Base-by-base conservation (phyloP, 192 early-diverging fungal species). In the Entomortierella chlamydospora region DNA sequence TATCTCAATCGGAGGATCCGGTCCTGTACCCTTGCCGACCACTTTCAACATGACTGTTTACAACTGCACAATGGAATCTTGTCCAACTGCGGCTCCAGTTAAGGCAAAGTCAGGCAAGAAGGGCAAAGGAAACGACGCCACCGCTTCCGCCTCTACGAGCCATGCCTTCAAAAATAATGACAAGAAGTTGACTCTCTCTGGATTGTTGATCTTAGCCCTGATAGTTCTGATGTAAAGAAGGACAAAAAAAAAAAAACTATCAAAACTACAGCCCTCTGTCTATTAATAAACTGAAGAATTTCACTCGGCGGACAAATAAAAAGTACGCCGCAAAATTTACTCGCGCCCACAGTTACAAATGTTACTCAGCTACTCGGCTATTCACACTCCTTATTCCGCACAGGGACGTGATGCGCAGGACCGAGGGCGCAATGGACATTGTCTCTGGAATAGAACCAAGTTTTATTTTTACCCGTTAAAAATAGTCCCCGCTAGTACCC, bases 1-100 rank as follows among this genome's bases (percentile, higher is more conserved):
- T 2, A 66, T 74, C 39, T 18, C 72, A 15, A 60, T 66, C 37
- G 64, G 64, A 12, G 72, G 57, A 29, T 60, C 64, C 23, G 58
- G 63, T 17, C 71, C 72, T 6, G 2, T 20, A 2, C 72, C 72
- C 0, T 8, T 67, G n/a, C 72, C 72, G 18, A 49, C 49, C n/a
- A 37, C 45, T 10, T 33, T 74, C 39, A 49, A 41, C 43, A 49
- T 57, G 20, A 33, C 49, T 2, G 42, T 55, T 5, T 73, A 59
- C 39, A 45, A 41, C 1, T 73, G 71, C 39, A 34, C 63, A 0
- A 30, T 66, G 33, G 34, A 34, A 15, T 51, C 63, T 12, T 73
- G 71, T 22, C 57, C 71, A 1, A 57, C 28, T 34, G 71, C 57
- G 17, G 71, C 71, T 12, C 71, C 71, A 2, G 42, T 42, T 18